phyloP scores from a whole-genome alignment of 805 yeast species.

The Teunomyces pallodes region DNA sequence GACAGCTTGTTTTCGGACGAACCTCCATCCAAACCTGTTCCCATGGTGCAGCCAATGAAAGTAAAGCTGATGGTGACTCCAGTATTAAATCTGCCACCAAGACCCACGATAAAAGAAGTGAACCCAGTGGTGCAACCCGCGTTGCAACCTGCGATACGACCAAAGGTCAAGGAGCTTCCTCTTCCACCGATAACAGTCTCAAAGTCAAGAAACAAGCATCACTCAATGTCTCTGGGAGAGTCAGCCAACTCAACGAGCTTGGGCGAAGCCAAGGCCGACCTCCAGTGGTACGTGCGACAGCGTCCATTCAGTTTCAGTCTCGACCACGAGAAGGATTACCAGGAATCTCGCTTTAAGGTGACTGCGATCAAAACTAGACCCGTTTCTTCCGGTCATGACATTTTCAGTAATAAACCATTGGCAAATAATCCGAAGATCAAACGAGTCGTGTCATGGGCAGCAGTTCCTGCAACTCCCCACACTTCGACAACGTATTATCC shows the following conservation, averaged over 20 bases:
- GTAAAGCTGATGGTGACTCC: too few relatives aligned
- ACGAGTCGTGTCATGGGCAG: not conserved
- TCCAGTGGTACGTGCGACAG: constrained; percentile 16
- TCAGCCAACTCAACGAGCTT: not conserved
- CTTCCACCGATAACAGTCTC: not conserved
- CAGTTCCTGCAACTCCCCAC: not conserved
- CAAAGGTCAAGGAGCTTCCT: not conserved
- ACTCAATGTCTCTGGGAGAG: constrained; percentile 1
- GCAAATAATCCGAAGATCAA: not conserved
- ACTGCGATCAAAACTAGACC: not conserved
- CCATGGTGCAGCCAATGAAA: too few relatives aligned
- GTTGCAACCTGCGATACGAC: not conserved
- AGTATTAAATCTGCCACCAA: too few relatives aligned
- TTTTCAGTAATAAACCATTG: not conserved
- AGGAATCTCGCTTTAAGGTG: constrained; percentile 7
- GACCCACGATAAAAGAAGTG: not conserved
- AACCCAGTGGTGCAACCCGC: not conserved
- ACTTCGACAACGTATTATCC: not conserved
- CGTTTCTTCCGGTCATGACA: not conserved
- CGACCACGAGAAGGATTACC: constrained; percentile 24
- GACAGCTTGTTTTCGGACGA: constrained; percentile 1
- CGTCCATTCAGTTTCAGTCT: constrained; percentile 27
- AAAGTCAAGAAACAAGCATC: not conserved
- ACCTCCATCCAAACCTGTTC: not conserved
- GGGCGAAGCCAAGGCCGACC: not conserved